Evolutionary conservation across 768 basidiomycete species (phyloP), one percentile per base, ranked within the genome.

Genomic region (Leucogyrophana mollusca): DNA sequence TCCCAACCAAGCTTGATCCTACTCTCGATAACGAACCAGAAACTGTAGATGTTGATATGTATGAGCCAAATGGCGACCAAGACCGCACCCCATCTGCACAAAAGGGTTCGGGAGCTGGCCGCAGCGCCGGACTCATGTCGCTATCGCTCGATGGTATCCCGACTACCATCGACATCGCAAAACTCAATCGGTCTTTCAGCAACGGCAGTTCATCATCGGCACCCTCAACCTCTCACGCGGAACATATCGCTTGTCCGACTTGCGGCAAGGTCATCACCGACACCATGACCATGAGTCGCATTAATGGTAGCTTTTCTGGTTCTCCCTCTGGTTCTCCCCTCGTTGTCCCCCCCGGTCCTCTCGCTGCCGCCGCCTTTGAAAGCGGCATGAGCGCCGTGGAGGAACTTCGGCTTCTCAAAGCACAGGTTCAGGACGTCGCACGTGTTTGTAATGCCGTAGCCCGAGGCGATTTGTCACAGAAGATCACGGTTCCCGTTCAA

Each of bases 391-490:
- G 78, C 47, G 81, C 81, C n/a, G 79, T 83, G 10, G 82, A 89
- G 62, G 89, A 93, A 67, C 75, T 92, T 25, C 78, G 77, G 54
- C 65, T 90, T 27, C 77, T 93, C 48, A 89, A 89, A 64, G 86
- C 87, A 17, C 90, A 92, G 68, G 88, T 92, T 0, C 85, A 90
- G 68, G 73, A 90, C 55, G 85, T 89, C 37, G 86, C 86, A 16
- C 72, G 87, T 23, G 87, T 90, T 25, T 90, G 87, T 63, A 85
- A 86, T 59, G 87, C 87, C 14, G 87, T 89, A 40, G 87, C 87
- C 2, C 71, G 77, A 4, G 87, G 87, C 8, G 86, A 89, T 56
- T 60, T 90, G 45, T 83, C 82, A 41, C 82, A 88, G 63, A 87
- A 87, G 68, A 88, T 90, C 47, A 83, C 84, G 18, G 87, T 88